Conservation (phyloP, 495 filamentous ascomycete species). For the Sordaria brevicollis region DNA sequence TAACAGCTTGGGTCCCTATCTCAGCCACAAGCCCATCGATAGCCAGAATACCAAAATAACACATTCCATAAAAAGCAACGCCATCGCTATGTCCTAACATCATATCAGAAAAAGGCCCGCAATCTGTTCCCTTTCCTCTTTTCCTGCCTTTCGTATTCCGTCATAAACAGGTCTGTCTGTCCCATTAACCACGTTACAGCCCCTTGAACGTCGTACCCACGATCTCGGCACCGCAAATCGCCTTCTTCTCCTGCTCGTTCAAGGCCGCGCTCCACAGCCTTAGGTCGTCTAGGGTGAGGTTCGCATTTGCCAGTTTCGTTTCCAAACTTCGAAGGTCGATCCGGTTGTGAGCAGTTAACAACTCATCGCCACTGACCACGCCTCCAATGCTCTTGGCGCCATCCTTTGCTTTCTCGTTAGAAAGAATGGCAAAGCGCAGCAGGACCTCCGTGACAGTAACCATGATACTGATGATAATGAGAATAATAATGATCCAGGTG, state of each 20-base stretch:
- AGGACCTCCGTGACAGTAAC: conserved; percentile 87
- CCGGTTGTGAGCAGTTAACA: background rate
- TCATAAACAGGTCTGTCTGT: background rate
- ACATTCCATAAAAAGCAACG: background rate
- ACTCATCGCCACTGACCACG: conserved; percentile 3
- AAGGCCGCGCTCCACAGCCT: conserved; percentile 25
- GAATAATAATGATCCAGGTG: conserved; percentile 96
- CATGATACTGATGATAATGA: conserved; percentile 82
- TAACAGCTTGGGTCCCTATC: background rate
- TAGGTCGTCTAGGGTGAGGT: conserved; percentile 33
- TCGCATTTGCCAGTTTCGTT: conserved; percentile 7
- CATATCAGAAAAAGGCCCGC: background rate
- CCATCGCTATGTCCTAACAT: background rate
- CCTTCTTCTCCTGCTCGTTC: conserved; percentile 27
- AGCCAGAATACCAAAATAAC: background rate
- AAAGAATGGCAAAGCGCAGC: conserved; percentile 73
- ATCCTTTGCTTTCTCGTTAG: conserved; percentile 26
- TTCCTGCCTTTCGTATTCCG: background rate
- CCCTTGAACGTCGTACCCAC: conserved; percentile 33
- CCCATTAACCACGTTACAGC: conserved; percentile 4
- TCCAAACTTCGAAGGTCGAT: conserved; percentile 13
- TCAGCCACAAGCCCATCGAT: background rate
- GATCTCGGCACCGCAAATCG: conserved; percentile 35
- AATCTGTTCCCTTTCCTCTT: background rate
- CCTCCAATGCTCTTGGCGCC: background rate